These are phyloP conservation scores for Fusarium veterinarium DNA, from an alignment of 2,329 filamentous ascomycete genomes.

Conservation along the genomic window DNA sequence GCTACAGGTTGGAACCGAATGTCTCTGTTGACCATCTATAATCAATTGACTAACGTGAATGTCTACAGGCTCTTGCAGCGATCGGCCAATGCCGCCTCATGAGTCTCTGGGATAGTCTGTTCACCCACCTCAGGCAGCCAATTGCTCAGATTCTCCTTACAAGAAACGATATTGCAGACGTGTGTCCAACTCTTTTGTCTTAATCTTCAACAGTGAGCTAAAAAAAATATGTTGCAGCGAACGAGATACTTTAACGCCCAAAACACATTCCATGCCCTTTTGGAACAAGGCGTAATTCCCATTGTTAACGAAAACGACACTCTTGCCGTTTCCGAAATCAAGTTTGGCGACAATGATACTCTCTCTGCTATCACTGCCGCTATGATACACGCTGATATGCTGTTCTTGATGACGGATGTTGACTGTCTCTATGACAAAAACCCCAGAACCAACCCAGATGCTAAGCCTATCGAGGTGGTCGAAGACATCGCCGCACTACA, in stretches of 20 bases:
- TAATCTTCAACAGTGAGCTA: not conserved
- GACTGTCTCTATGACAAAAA: conserved; percentile 98
- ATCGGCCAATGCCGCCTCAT: conserved; percentile 97
- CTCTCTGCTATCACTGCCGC: conserved; percentile 95
- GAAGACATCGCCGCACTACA: conserved; percentile 85
- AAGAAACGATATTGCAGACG: conserved; percentile 94
- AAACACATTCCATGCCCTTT: conserved; percentile 89
- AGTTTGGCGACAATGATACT: conserved; percentile 99
- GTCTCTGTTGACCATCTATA: not conserved
- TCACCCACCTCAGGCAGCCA: conserved; percentile 87
- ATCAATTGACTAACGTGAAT: conserved; percentile 17
- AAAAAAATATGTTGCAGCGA: conserved; percentile 61
- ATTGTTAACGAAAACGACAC: conserved; percentile 99
- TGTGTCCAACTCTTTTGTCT: conserved; percentile 53
- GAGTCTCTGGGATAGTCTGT: conserved; percentile 94
- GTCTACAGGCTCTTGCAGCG: conserved; percentile 80
- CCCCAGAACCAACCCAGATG: conserved; percentile 84
- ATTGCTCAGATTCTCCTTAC: conserved; percentile 96
- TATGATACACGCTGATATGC: conserved; percentile 95
- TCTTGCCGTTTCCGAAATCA: conserved; percentile 95
- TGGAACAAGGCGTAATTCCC: conserved; percentile 95
- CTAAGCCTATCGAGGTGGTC: conserved; percentile 90
- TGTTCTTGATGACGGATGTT: conserved; percentile 99
- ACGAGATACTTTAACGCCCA: conserved; percentile 97
- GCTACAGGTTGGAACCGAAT: conserved; percentile 71